phyloP scores from a whole-genome alignment of 1,284 basidiomycete species.

The Jaminaea rosea region DNA sequence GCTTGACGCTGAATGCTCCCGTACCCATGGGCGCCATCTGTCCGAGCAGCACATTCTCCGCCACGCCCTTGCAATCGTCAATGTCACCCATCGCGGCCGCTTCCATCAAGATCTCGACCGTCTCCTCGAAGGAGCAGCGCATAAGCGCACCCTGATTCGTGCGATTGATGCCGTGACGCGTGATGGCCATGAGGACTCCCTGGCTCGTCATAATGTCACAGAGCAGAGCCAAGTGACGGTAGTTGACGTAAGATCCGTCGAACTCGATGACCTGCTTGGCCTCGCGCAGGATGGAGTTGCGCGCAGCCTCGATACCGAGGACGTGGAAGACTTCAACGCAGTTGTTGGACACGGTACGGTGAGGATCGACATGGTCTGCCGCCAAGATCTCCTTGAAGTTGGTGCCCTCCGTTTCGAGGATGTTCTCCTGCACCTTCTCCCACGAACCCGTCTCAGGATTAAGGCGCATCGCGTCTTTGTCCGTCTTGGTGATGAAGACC shows the following conservation, averaged over 20 bases:
- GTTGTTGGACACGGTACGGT: constrained; percentile 89
- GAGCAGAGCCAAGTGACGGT: constrained; percentile 86
- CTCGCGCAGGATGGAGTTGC: constrained; percentile 86
- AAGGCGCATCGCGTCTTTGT: constrained; percentile 56
- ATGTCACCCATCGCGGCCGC: constrained; percentile 95
- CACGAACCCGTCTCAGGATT: constrained; percentile 40
- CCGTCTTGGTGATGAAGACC: constrained; percentile 86
- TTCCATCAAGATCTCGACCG: constrained; percentile 97
- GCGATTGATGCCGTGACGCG: constrained; percentile 97
- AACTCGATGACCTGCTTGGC: constrained; percentile 80
- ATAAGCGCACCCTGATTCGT: constrained; percentile 69
- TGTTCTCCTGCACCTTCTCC: constrained; percentile 63
- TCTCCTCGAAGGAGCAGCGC: constrained; percentile 98
- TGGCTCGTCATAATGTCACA: constrained; percentile 98
- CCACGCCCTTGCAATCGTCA: constrained; percentile 94
- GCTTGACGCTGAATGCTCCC: constrained; percentile 77
- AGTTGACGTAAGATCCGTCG: constrained; percentile 99
- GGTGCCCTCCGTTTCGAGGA: constrained; percentile 84
- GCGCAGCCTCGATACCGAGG: constrained; percentile 95
- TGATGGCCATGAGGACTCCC: constrained; percentile 93
- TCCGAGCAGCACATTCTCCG: constrained; percentile 96
- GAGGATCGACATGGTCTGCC: constrained; percentile 86
- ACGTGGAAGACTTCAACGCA: constrained; percentile 92
- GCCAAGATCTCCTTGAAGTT: constrained; percentile 60
- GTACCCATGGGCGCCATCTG: constrained; percentile 77